Evolutionary conservation across 768 basidiomycete genomes (phyloP).

Genomic region (Suillus weaverae): DNA sequence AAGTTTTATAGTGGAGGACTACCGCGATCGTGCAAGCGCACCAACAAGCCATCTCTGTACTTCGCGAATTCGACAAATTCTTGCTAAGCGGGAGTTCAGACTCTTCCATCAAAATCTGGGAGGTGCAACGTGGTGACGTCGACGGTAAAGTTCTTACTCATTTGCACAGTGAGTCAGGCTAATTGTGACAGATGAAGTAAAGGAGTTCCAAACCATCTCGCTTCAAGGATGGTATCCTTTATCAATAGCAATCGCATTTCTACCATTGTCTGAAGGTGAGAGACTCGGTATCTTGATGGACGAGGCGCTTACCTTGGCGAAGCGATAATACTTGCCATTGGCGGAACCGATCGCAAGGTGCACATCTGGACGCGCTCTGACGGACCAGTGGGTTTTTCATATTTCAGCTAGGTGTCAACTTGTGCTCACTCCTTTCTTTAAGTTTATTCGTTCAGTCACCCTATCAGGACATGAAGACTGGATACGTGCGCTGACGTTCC

Average conservation of each 20-base stretch:
- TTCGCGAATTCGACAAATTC: conserved; percentile 50
- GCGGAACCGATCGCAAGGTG: conserved; percentile 77
- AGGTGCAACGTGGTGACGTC: conserved; percentile 31
- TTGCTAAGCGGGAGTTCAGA: conserved; percentile 86
- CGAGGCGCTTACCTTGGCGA: background rate
- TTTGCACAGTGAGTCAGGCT: conserved; percentile 7
- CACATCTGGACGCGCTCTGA: conserved; percentile 76
- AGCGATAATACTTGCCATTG: conserved; percentile 77
- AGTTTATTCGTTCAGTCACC: conserved; percentile 62
- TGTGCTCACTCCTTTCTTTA: background rate
- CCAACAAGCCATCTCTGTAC: conserved; percentile 62
- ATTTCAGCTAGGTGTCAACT: conserved; percentile 3
- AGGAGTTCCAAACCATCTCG: conserved; percentile 57
- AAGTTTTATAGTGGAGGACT: conserved; percentile 54
- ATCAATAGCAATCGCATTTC: conserved; percentile 56
- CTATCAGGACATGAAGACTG: conserved; percentile 94
- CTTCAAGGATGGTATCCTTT: conserved; percentile 75
- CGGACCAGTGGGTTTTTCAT: conserved; percentile 41
- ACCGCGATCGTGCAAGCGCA: conserved; percentile 57
- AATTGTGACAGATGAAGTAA: conserved; percentile 34
- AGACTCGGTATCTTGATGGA: conserved; percentile 2
- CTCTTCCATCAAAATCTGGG: conserved; percentile 76
- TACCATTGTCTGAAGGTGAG: conserved; percentile 72
- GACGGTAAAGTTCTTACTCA: conserved; percentile 24
- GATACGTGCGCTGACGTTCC: conserved; percentile 82